These are phyloP conservation scores for Erucastrum elatum DNA, from an alignment of 345 rosid genomes.

Conservation along the genomic window DNA sequence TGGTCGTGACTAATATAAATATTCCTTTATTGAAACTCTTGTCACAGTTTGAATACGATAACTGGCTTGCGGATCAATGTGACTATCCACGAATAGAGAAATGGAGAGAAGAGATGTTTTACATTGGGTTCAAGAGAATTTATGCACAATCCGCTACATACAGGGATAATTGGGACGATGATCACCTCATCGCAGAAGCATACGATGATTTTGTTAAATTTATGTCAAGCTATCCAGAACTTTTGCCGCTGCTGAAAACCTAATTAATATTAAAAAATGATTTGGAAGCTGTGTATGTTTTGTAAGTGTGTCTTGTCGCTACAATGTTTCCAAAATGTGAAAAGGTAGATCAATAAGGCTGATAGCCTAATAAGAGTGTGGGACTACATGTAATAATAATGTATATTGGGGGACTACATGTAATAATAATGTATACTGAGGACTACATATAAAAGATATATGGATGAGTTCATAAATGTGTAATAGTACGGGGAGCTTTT, in stretches of 20 bases:
- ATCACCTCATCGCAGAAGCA: slow-evolving; percentile 53
- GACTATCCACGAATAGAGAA: slow-evolving; percentile 46
- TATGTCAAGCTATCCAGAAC: slow-evolving; percentile 34
- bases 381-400: neutral
- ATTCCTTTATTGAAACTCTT: neutral
- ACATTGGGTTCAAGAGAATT: slow-evolving; percentile 12
- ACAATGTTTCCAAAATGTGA: neutral
- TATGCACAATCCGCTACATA: slow-evolving; percentile 46
- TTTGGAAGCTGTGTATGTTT: slow-evolving; percentile 8
- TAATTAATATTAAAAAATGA: slow-evolving; percentile 10
- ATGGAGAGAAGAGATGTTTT: slow-evolving; percentile 64
- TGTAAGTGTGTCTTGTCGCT: slow-evolving; percentile 22
- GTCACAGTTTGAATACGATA: slow-evolving; percentile 53
- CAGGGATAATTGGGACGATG: slow-evolving; percentile 68
- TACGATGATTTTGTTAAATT: slow-evolving; percentile 48
- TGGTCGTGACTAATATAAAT: neutral
- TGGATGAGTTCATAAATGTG: neutral
- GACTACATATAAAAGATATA: neutral
- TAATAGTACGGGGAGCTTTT: neutral
- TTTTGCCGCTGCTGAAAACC: slow-evolving; percentile 40
- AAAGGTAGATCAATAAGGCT: neutral
- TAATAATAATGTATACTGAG: neutral
- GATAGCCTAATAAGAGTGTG: slow-evolving; percentile 7
- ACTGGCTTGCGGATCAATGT: slow-evolving; percentile 56
- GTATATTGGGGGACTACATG: neutral